Conservation (phyloP, 257 asterid genomes). For the Nicotiana otophora region DNA sequence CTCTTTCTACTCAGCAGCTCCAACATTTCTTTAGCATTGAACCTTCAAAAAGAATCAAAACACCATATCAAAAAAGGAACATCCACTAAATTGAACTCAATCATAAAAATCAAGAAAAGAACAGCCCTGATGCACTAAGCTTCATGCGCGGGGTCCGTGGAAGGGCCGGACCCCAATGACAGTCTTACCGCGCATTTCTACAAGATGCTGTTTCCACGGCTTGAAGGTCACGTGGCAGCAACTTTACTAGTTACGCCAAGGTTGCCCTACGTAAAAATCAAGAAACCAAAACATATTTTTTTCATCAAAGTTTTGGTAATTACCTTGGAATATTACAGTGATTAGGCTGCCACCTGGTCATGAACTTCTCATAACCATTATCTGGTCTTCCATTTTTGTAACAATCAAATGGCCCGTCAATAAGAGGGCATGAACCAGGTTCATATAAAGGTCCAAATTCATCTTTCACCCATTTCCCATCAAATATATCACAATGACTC, state of each 20-base stretch:
- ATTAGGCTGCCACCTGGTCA: slow-evolving; percentile 77
- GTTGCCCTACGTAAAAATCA: too few relatives aligned
- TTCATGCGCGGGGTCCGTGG: too few relatives aligned
- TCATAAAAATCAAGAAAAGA: too few relatives aligned
- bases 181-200: too few relatives aligned
- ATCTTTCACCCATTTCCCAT: slow-evolving; percentile 82
- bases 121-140: rapidly evolving
- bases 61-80: too few relatives aligned
- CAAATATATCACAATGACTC: slow-evolving; percentile 54
- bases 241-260: too few relatives aligned
- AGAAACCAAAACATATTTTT: too few relatives aligned
- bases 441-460: slow-evolving; percentile 63
- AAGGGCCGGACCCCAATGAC: too few relatives aligned
- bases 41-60: slow-evolving; percentile 23
- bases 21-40: slow-evolving; percentile 71
- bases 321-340: slow-evolving; percentile 76
- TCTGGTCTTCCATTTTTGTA: slow-evolving; percentile 69
- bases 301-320: not conserved
- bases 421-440: slow-evolving; percentile 66
- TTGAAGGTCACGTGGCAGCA: too few relatives aligned
- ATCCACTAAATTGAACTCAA: too few relatives aligned
- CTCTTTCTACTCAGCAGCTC: slow-evolving; percentile 68
- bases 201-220: too few relatives aligned
- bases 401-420: slow-evolving; percentile 73
- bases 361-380: slow-evolving; percentile 53